These are phyloP conservation scores for Boletus rufocinnamomeus DNA, from an alignment of 768 basidiomycete species.

Conservation along the genomic window DNA sequence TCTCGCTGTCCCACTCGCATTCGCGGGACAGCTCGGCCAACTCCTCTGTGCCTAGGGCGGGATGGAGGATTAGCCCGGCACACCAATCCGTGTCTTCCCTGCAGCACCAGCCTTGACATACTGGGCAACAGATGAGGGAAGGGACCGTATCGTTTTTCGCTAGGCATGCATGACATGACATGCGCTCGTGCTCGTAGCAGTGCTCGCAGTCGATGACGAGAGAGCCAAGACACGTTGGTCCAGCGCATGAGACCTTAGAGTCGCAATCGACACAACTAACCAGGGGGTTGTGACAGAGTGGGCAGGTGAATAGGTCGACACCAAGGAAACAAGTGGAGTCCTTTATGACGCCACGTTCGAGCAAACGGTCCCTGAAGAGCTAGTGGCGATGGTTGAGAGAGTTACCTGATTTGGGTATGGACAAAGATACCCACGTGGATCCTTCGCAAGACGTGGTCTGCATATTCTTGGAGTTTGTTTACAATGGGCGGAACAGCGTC, in stretches of 20 bases:
- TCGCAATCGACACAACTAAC: slow-evolving; percentile 13
- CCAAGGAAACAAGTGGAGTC: slow-evolving; percentile 5
- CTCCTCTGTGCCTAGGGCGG: slow-evolving; percentile 8
- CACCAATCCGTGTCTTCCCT: slow-evolving; percentile 20
- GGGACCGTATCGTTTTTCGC: neutral
- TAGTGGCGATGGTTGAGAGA: slow-evolving; percentile 1
- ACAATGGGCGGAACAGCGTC: neutral
- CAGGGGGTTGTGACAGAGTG: slow-evolving; percentile 4
- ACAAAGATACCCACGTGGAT: neutral
- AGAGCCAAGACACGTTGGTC: neutral
- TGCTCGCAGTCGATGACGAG: neutral
- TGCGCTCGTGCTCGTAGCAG: slow-evolving; percentile 7
- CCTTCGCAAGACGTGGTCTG: slow-evolving; percentile 7
- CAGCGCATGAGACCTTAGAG: slow-evolving; percentile 4
- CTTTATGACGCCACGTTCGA: neutral
- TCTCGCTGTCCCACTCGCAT: slow-evolving; percentile 9
- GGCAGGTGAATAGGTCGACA: slow-evolving; percentile 18
- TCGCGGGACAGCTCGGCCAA: slow-evolving; percentile 1
- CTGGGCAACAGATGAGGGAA: slow-evolving; percentile 10
- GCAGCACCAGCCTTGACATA: slow-evolving; percentile 14
- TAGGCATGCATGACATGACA: slow-evolving; percentile 12
- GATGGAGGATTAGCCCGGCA: slow-evolving; percentile 12
- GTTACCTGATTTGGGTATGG: neutral
- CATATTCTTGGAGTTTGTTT: slow-evolving; percentile 15
- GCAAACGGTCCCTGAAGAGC: slow-evolving; percentile 12